These are phyloP conservation scores for Plasmodium gaboni DNA, from an alignment of 169 alveolate species.

Conservation along the genomic window DNA sequence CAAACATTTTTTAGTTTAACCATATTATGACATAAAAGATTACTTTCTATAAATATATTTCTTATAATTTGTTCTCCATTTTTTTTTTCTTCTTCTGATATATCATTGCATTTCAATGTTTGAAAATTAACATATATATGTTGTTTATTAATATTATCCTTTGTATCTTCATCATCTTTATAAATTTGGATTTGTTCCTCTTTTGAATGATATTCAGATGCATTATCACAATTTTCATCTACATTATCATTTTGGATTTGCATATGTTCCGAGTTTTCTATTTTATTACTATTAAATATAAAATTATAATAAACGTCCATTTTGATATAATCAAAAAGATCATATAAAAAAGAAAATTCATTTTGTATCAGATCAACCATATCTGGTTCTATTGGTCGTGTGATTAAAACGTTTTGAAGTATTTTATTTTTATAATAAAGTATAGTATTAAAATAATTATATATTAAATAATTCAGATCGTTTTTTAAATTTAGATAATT, in stretches of 20 bases:
- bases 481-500: constrained; percentile 87
- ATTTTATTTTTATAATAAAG: too few relatives aligned
- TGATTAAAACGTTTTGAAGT: constrained; percentile 49
- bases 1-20: constrained; percentile 19
- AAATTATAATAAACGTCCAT: constrained; percentile 68
- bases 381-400: constrained; percentile 91
- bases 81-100: constrained; percentile 49
- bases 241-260: background rate
- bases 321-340: constrained; percentile 91
- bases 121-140: constrained; percentile 55
- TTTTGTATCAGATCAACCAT: constrained; percentile 89
- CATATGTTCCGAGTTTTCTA: background rate
- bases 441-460: constrained; percentile 84
- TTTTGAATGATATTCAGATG: background rate
- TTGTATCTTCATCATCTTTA: background rate
- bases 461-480: constrained; percentile 87
- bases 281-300: constrained; percentile 7
- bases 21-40: constrained; percentile 9
- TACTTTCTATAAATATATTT: constrained; percentile 42
- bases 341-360: constrained; percentile 92
- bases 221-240: background rate
- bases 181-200: background rate
- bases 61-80: constrained; percentile 41
- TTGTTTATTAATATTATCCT: background rate
- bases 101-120: constrained; percentile 16